phyloP scores from a whole-genome alignment of 2,329 filamentous ascomycete species.

The Epicoccum nigrum region DNA sequence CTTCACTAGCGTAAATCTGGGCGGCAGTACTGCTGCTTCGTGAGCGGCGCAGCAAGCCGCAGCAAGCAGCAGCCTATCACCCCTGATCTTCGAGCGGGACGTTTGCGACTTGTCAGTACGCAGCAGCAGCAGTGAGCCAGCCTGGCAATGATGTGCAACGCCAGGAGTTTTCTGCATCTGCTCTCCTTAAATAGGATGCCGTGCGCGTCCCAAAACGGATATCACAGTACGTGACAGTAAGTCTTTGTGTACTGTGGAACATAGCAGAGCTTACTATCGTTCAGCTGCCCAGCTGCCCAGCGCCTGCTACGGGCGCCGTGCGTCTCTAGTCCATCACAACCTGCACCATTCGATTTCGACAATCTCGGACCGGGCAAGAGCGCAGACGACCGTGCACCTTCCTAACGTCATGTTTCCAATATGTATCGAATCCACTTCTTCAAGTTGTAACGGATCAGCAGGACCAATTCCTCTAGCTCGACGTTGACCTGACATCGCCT shows the following conservation, averaged over 20 bases:
- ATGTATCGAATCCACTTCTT: conserved; percentile 1
- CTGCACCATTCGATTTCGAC: conserved; percentile 7
- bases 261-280: conserved; percentile 4
- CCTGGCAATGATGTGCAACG: conserved; percentile 17
- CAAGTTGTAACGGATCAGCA: conserved; percentile 1
- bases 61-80: conserved; percentile 7
- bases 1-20: conserved; percentile 9
- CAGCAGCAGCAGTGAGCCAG: conserved; percentile 12
- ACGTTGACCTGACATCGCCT: conserved; percentile 4
- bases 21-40: conserved; percentile 4
- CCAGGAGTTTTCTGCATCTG: conserved; percentile 4
- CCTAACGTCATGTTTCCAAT: conserved; percentile 6
- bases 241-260: conserved; percentile 13
- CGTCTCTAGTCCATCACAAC: conserved; percentile 8
- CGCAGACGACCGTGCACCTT: conserved; percentile 6
- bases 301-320: conserved; percentile 8
- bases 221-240: conserved; percentile 7
- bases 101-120: conserved; percentile 13
- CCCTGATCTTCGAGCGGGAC: background rate
- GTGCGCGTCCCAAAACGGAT: conserved; percentile 12
- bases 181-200: conserved; percentile 2
- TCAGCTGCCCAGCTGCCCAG: conserved; percentile 6
- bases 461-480: background rate
- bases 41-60: conserved; percentile 8
- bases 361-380: conserved; percentile 6